Base-by-base conservation (phyloP, 306 rosid genomes). In the Cicer pinnatifidum region DNA sequence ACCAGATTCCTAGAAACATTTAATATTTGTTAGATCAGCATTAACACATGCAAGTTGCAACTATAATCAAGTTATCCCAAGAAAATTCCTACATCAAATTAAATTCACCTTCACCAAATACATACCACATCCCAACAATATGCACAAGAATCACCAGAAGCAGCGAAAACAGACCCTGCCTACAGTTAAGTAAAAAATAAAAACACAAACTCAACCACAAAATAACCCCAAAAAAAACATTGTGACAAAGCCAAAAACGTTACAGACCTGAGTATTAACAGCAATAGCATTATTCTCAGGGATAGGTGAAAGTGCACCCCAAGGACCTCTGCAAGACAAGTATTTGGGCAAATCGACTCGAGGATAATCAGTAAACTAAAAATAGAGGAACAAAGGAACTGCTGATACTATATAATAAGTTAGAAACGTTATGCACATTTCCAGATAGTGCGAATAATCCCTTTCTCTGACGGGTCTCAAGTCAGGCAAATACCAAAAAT, bases 91-190 rank as follows among this genome's bases (percentile, higher is more conserved):
- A 38, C 11, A 45, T 47, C 38, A 46, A 75, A 73, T 66, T 67
- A 61, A 71, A 67, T 86, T 85, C 88, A 84, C 84, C 92, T 86
- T 83, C 66, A 72, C 71, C 44, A 54, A 74, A 84, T 86, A 83
- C 97, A 69, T 89, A 94, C 97, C 97, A 91, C 88, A 94, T 91
- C 98, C 98, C 96, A 91, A 84, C 96, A 91, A 85, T 89, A 94
- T 44, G 96, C 91, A 82, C 97, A 86, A 62, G 96, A 89, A 88
- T 91, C 97, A 65, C 97, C 98, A 23, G 95, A 89, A 59, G 98
- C 97, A 53, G 97, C 74, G 41, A 86, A 89, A 73, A 91, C 82
- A 59, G 96, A 89, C 82, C 98, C 96, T n/a, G 39, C 87, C 97
- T 91, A 75, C 73, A 80, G 20, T 78, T 61, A 45, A 78, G 50